Conservation (phyloP, 2,329 filamentous ascomycete genomes). For the Venturia carpophila region DNA sequence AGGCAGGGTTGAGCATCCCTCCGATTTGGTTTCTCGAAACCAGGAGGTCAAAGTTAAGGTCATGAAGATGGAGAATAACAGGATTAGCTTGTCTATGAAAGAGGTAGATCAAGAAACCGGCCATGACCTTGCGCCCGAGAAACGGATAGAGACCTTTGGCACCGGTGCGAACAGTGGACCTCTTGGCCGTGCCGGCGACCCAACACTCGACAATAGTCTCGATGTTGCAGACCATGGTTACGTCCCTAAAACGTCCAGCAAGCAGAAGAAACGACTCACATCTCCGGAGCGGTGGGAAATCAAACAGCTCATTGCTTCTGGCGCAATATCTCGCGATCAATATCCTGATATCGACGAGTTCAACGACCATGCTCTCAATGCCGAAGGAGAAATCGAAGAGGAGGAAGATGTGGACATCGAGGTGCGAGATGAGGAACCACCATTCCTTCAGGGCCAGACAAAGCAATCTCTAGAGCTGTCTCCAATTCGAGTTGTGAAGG, state of each 20-base stretch:
- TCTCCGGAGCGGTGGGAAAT: conserved; percentile 98
- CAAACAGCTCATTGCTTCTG: conserved; percentile 88
- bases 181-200: conserved; percentile 53
- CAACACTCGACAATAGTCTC: conserved; percentile 40
- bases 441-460: conserved; percentile 90
- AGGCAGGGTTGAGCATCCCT: conserved; percentile 84
- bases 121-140: conserved; percentile 70
- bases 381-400: conserved; percentile 80
- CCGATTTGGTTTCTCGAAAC: conserved; percentile 71
- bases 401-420: conserved; percentile 98
- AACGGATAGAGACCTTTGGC: conserved; percentile 73
- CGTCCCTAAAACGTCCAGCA: conserved; percentile 28
- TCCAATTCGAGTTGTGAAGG: conserved; percentile 93
- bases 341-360: conserved; percentile 94
- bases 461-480: conserved; percentile 93
- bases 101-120: conserved; percentile 90
- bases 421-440: conserved; percentile 90
- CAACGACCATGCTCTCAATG: conserved; percentile 78
- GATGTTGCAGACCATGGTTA: conserved; percentile 57
- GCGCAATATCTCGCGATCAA: conserved; percentile 83
- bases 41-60: conserved; percentile 92
- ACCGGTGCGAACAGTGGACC: conserved; percentile 87
- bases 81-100: conserved; percentile 91
- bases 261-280: conserved; percentile 83
- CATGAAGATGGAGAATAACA: conserved; percentile 69